Conservation (phyloP, 257 asterid species). For the Mitragyna speciosa region DNA sequence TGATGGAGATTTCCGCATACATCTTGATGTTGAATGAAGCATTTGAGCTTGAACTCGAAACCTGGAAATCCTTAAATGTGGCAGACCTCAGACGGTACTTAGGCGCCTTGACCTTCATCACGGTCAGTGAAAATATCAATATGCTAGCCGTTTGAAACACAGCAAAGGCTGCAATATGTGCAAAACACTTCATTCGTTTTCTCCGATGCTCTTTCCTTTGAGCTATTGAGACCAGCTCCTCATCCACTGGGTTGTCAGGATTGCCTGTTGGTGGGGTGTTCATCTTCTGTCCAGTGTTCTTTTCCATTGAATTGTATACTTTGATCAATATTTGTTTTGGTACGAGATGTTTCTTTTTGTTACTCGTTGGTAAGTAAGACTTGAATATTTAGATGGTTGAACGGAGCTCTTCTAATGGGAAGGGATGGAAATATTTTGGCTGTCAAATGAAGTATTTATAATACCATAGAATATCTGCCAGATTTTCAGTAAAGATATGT, state of each 20-base stretch:
- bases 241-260: background rate
- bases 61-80: conserved; percentile 2
- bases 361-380: too few species aligned
- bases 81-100: conserved; percentile 30
- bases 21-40: conserved; percentile 32
- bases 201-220: conserved; percentile 15
- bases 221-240: background rate
- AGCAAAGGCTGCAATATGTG: conserved; percentile 22
- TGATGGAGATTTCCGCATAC: conserved; percentile 31
- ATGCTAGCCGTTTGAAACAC: conserved; percentile 31
- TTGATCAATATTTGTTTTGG: too few species aligned
- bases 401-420: too few species aligned
- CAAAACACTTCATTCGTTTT: conserved; percentile 34
- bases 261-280: too few species aligned
- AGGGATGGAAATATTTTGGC: background rate
- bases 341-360: too few species aligned
- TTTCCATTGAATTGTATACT: background rate
- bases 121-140: conserved; percentile 24
- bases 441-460: background rate
- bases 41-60: conserved; percentile 2
- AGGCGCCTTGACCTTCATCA: conserved; percentile 36
- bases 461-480: background rate
- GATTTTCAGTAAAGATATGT: too few species aligned
- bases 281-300: background rate
- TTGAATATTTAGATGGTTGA: too few species aligned